phyloP scores from a whole-genome alignment of 202 grass and related monocot genomes.

The Alloteropsis angusta region DNA sequence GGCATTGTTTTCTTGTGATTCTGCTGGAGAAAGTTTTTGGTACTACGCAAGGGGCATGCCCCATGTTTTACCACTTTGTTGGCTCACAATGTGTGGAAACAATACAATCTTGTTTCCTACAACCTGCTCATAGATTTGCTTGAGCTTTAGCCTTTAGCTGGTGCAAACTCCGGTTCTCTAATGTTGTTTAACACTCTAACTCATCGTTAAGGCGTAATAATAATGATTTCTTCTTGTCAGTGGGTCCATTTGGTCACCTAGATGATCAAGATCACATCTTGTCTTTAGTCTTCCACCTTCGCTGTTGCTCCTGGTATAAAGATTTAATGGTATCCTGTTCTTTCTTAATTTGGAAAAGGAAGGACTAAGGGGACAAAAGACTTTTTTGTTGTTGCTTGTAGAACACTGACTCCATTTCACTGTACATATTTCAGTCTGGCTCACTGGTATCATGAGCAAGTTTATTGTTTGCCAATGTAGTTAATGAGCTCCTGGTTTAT shows the following conservation, averaged over 20 bases:
- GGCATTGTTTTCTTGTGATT: neutral
- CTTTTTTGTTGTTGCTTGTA: neutral
- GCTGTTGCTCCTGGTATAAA: constrained; percentile 9
- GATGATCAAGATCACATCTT: neutral
- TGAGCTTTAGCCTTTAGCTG: neutral
- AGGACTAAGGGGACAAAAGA: neutral
- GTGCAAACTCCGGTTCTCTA: neutral
- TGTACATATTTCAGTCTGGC: neutral
- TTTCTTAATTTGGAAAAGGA: neutral
- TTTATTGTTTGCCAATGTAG: neutral
- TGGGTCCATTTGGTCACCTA: neutral
- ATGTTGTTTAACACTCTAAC: neutral
- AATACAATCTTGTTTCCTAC: neutral
- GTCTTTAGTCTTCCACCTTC: constrained; percentile 5
- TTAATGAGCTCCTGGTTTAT: neutral
- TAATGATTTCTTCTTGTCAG: neutral
- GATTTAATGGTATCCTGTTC: neutral
- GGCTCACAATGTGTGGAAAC: neutral
- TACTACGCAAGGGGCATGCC: neutral
- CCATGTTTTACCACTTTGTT: neutral
- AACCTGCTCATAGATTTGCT: neutral
- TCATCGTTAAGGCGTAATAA: neutral
- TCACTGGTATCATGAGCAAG: neutral
- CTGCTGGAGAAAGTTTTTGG: neutral
- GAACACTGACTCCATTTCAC: neutral